Percentiles rank a stretch among this genome's conserved stretches.
phyloP scores from a whole-genome alignment of 169 alveolate species.

The Plasmodium chabaudi region DNA sequence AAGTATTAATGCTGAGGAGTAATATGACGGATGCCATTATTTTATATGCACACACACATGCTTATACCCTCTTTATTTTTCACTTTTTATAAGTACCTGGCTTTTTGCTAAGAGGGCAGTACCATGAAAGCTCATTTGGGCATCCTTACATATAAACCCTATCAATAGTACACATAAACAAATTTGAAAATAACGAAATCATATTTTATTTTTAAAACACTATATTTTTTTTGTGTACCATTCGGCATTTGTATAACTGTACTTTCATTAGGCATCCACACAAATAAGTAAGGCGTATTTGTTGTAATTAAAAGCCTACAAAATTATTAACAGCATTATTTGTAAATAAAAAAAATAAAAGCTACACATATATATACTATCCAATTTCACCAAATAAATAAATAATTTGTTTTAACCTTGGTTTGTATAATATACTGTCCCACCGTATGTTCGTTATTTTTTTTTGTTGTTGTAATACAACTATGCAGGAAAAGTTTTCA shows the following conservation, averaged over 20 bases:
- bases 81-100: not conserved
- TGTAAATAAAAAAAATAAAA: not conserved
- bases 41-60: not conserved
- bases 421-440: constrained; percentile 30
- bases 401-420: constrained; percentile 18
- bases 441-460: constrained; percentile 9
- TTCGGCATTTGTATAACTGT: constrained; percentile 27
- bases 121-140: not conserved
- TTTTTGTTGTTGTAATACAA: constrained; percentile 36
- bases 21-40: not conserved
- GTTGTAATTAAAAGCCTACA: constrained; percentile 54
- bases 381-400: too few relatives aligned
- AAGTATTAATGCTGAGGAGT: too few relatives aligned
- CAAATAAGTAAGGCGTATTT: constrained; percentile 31
- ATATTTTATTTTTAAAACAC: not conserved
- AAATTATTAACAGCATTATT: not conserved
- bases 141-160: not conserved
- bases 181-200: not conserved
- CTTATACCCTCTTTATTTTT: not conserved
- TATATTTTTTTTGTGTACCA: not conserved
- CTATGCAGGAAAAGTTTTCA: constrained; percentile 40
- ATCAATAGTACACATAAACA: not conserved
- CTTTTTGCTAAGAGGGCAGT: not conserved
- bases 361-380: not conserved
- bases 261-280: constrained; percentile 60